A percentile compares a stretch with the other conserved stretches of the same genome.
phyloP scores from a whole-genome alignment of 1,284 basidiomycete genomes.

The Cryptococcus maquisensis region DNA sequence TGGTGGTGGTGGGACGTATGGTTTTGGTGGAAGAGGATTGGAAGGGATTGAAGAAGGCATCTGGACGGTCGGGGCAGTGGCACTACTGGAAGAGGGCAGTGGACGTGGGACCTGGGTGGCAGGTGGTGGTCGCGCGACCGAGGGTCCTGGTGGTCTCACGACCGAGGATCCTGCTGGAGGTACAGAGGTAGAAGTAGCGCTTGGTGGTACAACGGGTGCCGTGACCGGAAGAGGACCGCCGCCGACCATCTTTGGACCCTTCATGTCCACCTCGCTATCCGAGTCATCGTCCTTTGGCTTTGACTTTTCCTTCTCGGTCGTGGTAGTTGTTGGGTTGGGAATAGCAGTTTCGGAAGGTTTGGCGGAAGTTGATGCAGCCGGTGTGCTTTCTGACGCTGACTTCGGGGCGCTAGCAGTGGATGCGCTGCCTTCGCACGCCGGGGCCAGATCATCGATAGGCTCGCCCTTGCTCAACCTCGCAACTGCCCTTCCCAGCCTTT shows the following conservation, averaged over 20 bases:
- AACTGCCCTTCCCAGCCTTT: slow-evolving; percentile 39
- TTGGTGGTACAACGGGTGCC: not conserved
- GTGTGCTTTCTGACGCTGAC: not conserved
- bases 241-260: slow-evolving; percentile 33
- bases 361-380: not conserved
- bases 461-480: slow-evolving; percentile 36
- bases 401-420: not conserved
- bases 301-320: not conserved
- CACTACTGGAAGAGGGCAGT: slow-evolving; percentile 1
- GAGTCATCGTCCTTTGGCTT: slow-evolving; percentile 16
- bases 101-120: slow-evolving; percentile 1
- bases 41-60: not conserved
- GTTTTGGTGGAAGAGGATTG: slow-evolving; percentile 13
- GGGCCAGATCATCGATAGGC: slow-evolving; percentile 15
- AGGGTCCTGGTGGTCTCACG: not conserved
- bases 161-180: not conserved
- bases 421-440: not conserved
- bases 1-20: slow-evolving; percentile 29
- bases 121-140: not conserved
- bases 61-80: slow-evolving; percentile 3
- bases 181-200: not conserved
- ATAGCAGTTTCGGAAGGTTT: slow-evolving; percentile 1
- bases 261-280: slow-evolving; percentile 35
- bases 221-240: slow-evolving; percentile 20
- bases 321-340: not conserved